Evolutionary conservation across 257 asterid genomes (phyloP), one percentile per base, ranked within the genome.

Genomic region (Nicotiana otophora): DNA sequence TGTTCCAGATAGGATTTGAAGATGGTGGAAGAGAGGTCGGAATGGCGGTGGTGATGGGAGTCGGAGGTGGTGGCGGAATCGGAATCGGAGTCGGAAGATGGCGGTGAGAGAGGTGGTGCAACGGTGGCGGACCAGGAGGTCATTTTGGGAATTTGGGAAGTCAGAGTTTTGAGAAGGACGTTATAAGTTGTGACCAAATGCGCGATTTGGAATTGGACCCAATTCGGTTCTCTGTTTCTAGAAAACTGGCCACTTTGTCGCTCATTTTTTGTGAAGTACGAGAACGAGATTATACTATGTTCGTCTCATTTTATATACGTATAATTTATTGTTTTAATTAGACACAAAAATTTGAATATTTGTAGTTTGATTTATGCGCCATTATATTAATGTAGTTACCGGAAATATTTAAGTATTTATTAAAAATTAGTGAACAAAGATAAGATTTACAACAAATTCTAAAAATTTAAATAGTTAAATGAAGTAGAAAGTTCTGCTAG

Each of bases 1-100:
- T 84, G 90, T 68, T 94, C 84, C 48, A 93, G 88, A 89, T 95
- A 94, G 58, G 99, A 91, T 87, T 89, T 96, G 90, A 95, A 94
- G 51, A 95, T 91, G 77, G 97, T 88, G 85, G 96, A 88, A 83
- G 99, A 94, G 55, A 89, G 95, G 75, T 94, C 95, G 62, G 89
- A 81, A 39, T 77, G 85, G 86, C 88, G 94, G 81, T 90, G 92
- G 78, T n/a, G 74, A 48, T 72, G 87, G 77, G 68, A 81, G 81
- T 78, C 16, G 87, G 83, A 61, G 33, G 53, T 36, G 86, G 89
- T 67, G 83, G 90, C 87, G 84, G 96, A 89, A 39, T 93, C 97
- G 19, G 26, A 86, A 77, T 90, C 90, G 19, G 97, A 92, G 81
- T 90, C 93, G 60, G 98, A 92, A 64, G 92, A 90, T 72, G 86